phyloP scores from a whole-genome alignment of 1,284 basidiomycete species.

The Ganoderma boninense region DNA sequence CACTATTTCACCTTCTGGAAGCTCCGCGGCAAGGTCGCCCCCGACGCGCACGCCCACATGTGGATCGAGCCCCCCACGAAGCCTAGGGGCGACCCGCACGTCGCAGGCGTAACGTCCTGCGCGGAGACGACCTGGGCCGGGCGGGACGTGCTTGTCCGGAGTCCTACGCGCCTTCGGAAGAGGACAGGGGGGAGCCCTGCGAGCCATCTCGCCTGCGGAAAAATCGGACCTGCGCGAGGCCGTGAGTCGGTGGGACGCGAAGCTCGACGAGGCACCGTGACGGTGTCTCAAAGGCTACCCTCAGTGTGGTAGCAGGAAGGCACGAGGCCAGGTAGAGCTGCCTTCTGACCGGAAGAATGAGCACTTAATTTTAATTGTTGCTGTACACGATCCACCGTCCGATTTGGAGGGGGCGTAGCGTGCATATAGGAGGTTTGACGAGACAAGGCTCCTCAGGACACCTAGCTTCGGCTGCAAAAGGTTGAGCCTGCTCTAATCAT shows the following conservation, averaged over 20 bases:
- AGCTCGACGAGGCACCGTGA: conserved; percentile 30
- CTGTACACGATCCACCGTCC: neutral
- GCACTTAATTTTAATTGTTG: neutral
- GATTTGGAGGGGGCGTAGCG: neutral
- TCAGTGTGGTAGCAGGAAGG: conserved; percentile 20
- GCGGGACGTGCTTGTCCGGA: conserved; percentile 25
- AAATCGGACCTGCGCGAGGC: conserved; percentile 26
- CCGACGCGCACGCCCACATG: conserved; percentile 37
- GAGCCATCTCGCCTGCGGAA: conserved; percentile 21
- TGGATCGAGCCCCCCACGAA: conserved; percentile 14
- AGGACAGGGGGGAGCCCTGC: conserved; percentile 17
- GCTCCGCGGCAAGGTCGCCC: conserved; percentile 34
- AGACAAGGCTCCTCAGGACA: neutral
- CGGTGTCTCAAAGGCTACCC: conserved; percentile 26
- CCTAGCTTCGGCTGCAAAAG: neutral
- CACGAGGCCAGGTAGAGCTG: conserved; percentile 23
- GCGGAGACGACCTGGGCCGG: conserved; percentile 32
- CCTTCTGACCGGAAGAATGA: neutral
- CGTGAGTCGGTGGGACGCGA: conserved; percentile 37
- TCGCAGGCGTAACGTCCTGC: conserved; percentile 35
- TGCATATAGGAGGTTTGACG: neutral
- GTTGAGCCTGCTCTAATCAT: neutral
- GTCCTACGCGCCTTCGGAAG: conserved; percentile 21
- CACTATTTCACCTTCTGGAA: conserved; percentile 34
- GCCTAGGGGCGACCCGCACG: no score